Percentiles rank a stretch among this genome's conserved stretches.
Conservation (phyloP, 1,284 basidiomycete genomes). For the Microbotryum silenes-acaulis region DNA sequence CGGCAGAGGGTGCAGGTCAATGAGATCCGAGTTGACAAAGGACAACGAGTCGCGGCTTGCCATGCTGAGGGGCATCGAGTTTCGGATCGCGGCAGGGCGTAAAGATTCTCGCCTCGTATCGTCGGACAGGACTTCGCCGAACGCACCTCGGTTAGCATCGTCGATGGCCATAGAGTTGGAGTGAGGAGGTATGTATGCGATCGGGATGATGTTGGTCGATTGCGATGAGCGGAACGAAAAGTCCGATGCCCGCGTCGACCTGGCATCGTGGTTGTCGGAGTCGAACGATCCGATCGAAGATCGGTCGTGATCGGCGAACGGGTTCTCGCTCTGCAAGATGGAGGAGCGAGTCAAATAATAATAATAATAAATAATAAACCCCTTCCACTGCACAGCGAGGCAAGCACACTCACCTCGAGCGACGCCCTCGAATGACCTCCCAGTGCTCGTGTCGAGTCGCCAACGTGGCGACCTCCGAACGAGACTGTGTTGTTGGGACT, state of each 20-base stretch:
- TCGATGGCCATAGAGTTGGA: slow-evolving; percentile 31
- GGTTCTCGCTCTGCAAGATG: slow-evolving; percentile 23
- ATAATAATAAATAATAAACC: no score
- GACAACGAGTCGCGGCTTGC: slow-evolving; percentile 27
- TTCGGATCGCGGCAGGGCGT: slow-evolving; percentile 1
- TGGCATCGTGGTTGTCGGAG: slow-evolving; percentile 9
- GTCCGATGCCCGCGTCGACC: slow-evolving; percentile 26
- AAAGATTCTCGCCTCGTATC: neutral
- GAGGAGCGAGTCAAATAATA: neutral
- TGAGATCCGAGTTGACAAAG: slow-evolving; percentile 21
- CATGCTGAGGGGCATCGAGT: slow-evolving; percentile 25
- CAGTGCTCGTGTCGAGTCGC: no score
- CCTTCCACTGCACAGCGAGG: no score
- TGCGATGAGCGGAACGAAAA: slow-evolving; percentile 36
- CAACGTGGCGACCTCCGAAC: no score
- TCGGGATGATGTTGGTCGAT: slow-evolving; percentile 37
- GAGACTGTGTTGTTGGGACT: neutral
- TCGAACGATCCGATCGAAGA: slow-evolving; percentile 26
- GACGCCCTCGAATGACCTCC: slow-evolving; percentile 9
- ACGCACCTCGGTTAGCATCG: slow-evolving; percentile 24
- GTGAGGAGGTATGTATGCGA: slow-evolving; percentile 38
- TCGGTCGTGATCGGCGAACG: slow-evolving; percentile 30
- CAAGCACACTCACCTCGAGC: slow-evolving; percentile 5
- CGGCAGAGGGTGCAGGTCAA: slow-evolving; percentile 25
- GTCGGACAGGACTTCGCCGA: slow-evolving; percentile 8